Base-by-base conservation (phyloP, 2,329 filamentous ascomycete genomes). In the Lasiodiplodia theobromae region DNA sequence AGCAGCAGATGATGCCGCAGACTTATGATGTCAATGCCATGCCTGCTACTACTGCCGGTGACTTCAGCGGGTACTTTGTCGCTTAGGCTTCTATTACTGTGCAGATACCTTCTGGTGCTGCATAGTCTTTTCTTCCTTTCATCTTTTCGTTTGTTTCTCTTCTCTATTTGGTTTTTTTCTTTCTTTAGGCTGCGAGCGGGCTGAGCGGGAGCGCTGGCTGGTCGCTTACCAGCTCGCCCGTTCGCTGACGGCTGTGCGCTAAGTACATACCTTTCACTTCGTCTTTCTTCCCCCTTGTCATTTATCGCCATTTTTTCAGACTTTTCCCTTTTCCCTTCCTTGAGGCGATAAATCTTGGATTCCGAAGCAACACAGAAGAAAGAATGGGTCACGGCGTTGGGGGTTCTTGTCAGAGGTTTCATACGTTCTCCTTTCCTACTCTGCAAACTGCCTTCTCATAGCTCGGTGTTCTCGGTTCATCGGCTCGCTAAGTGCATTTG, bases 1-100 rank as follows among this genome's bases (percentile, higher is more conserved):
- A 52, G 56, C 66, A 68, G 60, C 44, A 52, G 60, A 64, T 64
- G 60, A 64, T 64, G 60, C 28, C 60, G 47, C 66, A 68, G 44
- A 51, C 49, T 51, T 68, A 62, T 49, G 44, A 60, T 34, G 54
- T 62, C 54, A 68, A 47, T 14, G 53, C 25, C 56, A 44, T 58
- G 1, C 25, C 54, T 57, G 66, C 66, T n/a, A 40, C 66, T 62
- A 31, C 49, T 38, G 57, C 66, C 25, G 57, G 66, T 23, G 65
- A 60, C 21, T 67, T 67, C 37, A 49, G 53, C 31, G 65, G 65
- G 11, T 67, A 67, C 34, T 67, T 52, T 21, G 44, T 51, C 31
- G 65, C 56, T 21, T 67, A 52, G 58, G 23, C 16, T 40, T 47
- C 44, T 47, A 47, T 16, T 25, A 40, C 65, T 38, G 28, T 67